Percentiles rank a stretch among this genome's conserved stretches.
Evolutionary conservation across 2,329 filamentous ascomycete genomes (phyloP).

Genomic region (Xylaria multiplex): DNA sequence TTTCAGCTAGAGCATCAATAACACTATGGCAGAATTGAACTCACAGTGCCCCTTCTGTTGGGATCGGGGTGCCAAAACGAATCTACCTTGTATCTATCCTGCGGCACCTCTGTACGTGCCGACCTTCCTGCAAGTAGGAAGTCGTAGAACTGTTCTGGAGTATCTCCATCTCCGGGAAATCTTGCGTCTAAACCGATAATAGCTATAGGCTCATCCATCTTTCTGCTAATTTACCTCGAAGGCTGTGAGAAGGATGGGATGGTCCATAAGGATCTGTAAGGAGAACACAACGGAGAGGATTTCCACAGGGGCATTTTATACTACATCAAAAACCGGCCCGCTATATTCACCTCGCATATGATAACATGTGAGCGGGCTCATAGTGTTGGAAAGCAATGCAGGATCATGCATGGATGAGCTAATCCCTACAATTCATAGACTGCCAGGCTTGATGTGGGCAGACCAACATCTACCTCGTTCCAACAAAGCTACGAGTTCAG

Average conservation of each 20-base stretch:
- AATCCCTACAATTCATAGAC: constrained; percentile 7
- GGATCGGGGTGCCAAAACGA: constrained; percentile 48
- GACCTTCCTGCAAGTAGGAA: constrained; percentile 45
- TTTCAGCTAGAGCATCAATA: constrained; percentile 4
- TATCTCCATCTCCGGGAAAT: constrained; percentile 45
- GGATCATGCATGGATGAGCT: constrained; percentile 17
- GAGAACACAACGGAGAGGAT: neutral
- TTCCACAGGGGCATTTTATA: constrained; percentile 10
- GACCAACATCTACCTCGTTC: constrained; percentile 14
- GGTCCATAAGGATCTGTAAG: neutral
- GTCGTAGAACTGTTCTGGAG: constrained; percentile 45
- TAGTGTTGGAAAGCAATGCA: constrained; percentile 1
- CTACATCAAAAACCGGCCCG: constrained; percentile 2
- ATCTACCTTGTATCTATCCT: constrained; percentile 46
- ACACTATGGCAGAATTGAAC: constrained; percentile 12
- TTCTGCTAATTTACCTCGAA: neutral
- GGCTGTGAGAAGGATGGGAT: constrained; percentile 6
- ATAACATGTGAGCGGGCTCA: neutral
- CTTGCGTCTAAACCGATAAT: constrained; percentile 44
- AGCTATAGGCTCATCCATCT: constrained; percentile 44
- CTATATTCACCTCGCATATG: constrained; percentile 1
- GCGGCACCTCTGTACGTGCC: constrained; percentile 43
- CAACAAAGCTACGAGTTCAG: constrained; percentile 13
- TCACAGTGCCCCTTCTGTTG: constrained; percentile 44
- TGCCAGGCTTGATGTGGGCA: constrained; percentile 14